A percentile compares a stretch with the other conserved stretches of the same genome.
Evolutionary conservation across 352 stramenopile species (phyloP).

Genomic region (Phytophthora ohioensis): DNA sequence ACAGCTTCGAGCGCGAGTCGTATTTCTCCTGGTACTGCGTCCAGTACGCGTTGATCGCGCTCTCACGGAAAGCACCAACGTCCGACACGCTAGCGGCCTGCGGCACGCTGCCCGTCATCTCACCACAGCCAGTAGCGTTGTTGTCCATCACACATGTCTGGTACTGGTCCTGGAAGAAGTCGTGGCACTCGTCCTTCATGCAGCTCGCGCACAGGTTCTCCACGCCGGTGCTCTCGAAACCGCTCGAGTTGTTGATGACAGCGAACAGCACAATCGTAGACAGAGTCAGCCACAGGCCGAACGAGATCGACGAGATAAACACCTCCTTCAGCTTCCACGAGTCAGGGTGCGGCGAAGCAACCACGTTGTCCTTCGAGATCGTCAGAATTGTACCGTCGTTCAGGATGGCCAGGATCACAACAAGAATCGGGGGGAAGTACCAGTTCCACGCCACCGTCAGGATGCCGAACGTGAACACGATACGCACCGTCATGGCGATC

Average conservation of each 20-base stretch:
- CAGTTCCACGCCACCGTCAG: constrained; percentile 90
- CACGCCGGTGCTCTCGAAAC: constrained; percentile 58
- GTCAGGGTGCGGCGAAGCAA: constrained; percentile 64
- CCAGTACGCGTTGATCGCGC: constrained; percentile 54
- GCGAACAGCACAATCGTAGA: constrained; percentile 73
- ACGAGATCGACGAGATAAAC: constrained; percentile 74
- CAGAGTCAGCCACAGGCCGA: constrained; percentile 72
- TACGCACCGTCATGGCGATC: constrained; percentile 89
- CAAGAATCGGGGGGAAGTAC: constrained; percentile 87
- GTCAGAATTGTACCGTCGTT: constrained; percentile 91
- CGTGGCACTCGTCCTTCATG: constrained; percentile 65
- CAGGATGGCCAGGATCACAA: constrained; percentile 92
- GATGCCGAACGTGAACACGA: constrained; percentile 90
- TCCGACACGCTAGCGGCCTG: constrained; percentile 42
- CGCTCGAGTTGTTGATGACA: constrained; percentile 65
- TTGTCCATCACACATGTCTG: constrained; percentile 54
- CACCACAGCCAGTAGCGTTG: constrained; percentile 65
- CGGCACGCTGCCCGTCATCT: constrained; percentile 64
- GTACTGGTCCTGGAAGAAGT: constrained; percentile 66
- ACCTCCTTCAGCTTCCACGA: constrained; percentile 80
- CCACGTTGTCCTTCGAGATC: constrained; percentile 84
- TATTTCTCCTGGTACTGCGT: constrained; percentile 55
- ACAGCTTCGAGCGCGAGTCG: constrained; percentile 57
- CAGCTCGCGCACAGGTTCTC: constrained; percentile 75
- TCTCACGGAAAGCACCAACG: constrained; percentile 55